Evolutionary conservation across 495 filamentous ascomycete species (phyloP), one percentile per base, ranked within the genome.

Genomic region (Parachaetomium inaequale): DNA sequence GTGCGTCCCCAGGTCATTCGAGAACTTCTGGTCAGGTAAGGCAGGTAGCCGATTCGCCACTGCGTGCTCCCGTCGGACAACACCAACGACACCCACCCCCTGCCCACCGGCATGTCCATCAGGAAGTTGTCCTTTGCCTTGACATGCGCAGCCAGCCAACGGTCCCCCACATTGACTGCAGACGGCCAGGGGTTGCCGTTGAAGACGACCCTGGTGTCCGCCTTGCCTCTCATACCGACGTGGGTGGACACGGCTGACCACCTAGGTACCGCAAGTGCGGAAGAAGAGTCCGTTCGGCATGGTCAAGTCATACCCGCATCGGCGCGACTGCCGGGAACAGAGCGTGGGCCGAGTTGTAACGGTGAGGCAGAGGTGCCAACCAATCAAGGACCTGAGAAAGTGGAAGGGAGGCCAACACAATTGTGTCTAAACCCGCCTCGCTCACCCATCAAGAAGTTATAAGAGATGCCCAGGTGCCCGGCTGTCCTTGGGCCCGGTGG

Each of bases 191-290:
- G 34, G 25, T 43, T 43, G 14, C 15, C 10, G 29, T 38, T 14
- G 29, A 29, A 17, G 17, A 2, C 42, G 21, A 51, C 51, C 32
- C 45, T 40, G 21, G 32, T 29, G 23, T 15, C 19, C 11, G 15
- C 34, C 36, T 40, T 8, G 3, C 14, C 34, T 43, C 43, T 52
- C 47, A 52, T 34, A 60, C 34, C 58, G 47, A 52, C 46, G 45
- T 21, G 15, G 57, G 56, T 50, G 21, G 12, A 7, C 10, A 42
- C 47, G 47, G 58, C 34, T 60, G 58, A 60, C 58, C 21, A 19
- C 56, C 12, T 43, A 28, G 8, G 29, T 47, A n/a, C 45, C 43
- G 57, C 12, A 50, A 15, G 32, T 21, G 23, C 19, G 21, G 43
- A 19, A 36, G 2, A 19, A 25, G 17, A 59, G 19, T 26, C n/a